phyloP scores from a whole-genome alignment of 768 basidiomycete genomes.

The Russula dissimulans region DNA sequence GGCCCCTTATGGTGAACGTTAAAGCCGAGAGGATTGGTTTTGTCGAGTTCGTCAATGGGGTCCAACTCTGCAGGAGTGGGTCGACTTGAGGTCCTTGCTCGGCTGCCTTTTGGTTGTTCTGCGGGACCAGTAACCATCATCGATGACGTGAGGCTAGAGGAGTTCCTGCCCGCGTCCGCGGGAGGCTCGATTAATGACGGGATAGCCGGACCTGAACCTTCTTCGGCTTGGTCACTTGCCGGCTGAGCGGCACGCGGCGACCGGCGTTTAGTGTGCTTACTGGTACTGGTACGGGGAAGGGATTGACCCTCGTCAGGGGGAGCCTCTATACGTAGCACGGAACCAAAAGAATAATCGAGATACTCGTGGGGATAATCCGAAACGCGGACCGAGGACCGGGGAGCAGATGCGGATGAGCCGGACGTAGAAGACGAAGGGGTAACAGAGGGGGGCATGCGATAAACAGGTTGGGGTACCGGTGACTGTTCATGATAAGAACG shows the following conservation, averaged over 20 bases:
- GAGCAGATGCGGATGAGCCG: not conserved
- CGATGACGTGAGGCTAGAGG: constrained; percentile 6
- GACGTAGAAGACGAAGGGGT: constrained; percentile 7
- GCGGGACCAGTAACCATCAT: not conserved
- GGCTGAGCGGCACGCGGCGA: not conserved
- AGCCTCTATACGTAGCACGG: not conserved
- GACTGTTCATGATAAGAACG: constrained; percentile 7
- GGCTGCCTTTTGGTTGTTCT: constrained; percentile 19
- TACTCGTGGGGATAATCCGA: not conserved
- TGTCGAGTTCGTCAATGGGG: constrained; percentile 70
- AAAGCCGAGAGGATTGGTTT: constrained; percentile 58
- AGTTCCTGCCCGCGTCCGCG: not conserved
- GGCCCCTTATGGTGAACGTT: constrained; percentile 61
- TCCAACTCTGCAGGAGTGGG: constrained; percentile 38
- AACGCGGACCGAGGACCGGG: not conserved
- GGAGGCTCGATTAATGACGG: not conserved
- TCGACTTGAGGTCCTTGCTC: constrained; percentile 23
- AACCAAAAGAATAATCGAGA: not conserved
- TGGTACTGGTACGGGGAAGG: not conserved
- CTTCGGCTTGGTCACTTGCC: not conserved
- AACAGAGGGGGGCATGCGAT: constrained; percentile 4
- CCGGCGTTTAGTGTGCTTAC: constrained; percentile 5
- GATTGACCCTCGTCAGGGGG: not conserved
- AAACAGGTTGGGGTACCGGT: not conserved
- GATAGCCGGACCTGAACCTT: not conserved